Percentiles rank a stretch among this genome's conserved stretches.
Evolutionary conservation across 345 rosid species (phyloP).

Genomic region (Streptanthus diversifolius): DNA sequence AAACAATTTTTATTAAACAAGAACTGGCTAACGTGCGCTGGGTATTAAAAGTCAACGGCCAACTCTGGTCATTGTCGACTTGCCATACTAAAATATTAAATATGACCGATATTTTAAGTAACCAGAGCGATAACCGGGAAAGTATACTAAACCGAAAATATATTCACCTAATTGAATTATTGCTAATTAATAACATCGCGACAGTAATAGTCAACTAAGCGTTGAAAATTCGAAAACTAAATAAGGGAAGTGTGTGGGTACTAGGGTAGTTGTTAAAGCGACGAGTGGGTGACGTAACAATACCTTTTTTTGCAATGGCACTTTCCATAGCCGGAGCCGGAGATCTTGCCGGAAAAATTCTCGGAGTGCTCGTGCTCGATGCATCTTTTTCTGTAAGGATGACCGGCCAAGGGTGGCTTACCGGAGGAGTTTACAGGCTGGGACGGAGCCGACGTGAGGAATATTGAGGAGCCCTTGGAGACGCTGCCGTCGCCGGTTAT

Average conservation of each 20-base stretch:
- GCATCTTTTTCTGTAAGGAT: conserved; percentile 62
- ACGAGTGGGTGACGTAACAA: conserved; percentile 14
- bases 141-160: conserved; percentile 8
- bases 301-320: conserved; percentile 96
- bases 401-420: conserved; percentile 66
- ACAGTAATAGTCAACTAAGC: conserved; percentile 17
- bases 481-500: conserved; percentile 95
- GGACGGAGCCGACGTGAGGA: conserved; percentile 45
- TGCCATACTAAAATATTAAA: not conserved
- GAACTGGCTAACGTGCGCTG: not conserved
- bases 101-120: not conserved
- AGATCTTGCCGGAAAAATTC: conserved; percentile 49
- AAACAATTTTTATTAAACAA: not conserved
- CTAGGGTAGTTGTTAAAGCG: conserved; percentile 23
- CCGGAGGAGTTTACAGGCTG: conserved; percentile 50
- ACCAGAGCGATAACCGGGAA: not conserved
- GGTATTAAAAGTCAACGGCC: not conserved
- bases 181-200: not conserved
- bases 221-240: conserved; percentile 4
- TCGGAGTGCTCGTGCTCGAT: conserved; percentile 64
- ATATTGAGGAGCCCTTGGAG: conserved; percentile 72
- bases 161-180: not conserved
- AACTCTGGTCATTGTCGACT: not conserved
- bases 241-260: conserved; percentile 2
- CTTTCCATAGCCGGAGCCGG: conserved; percentile 61